Evolutionary conservation across 2,329 filamentous ascomycete genomes (phyloP).

Genomic region (Arthroderma uncinatum): DNA sequence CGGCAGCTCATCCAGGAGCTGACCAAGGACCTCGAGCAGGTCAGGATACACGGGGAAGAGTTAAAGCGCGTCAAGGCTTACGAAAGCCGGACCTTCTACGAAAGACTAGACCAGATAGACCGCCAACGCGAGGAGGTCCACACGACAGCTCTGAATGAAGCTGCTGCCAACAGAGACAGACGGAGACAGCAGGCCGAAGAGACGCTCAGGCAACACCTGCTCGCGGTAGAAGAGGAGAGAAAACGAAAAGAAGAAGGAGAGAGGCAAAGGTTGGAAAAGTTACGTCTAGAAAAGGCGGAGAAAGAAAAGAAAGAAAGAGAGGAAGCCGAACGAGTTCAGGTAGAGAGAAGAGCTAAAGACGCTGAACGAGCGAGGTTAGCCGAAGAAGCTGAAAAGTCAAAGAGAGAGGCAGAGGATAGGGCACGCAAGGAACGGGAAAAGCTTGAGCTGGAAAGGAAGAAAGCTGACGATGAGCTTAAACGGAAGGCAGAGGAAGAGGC

Average conservation of each 20-base stretch:
- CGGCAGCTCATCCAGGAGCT: slow-evolving; percentile 33
- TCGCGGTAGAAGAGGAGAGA: slow-evolving; percentile 30
- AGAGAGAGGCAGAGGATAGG: slow-evolving; percentile 26
- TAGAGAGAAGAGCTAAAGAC: slow-evolving; percentile 35
- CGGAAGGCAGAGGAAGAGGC: slow-evolving; percentile 26
- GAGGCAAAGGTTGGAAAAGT: slow-evolving; percentile 25
- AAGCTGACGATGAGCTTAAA: slow-evolving; percentile 24
- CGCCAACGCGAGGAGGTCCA: slow-evolving; percentile 54
- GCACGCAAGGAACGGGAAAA: slow-evolving; percentile 16
- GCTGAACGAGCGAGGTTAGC: slow-evolving; percentile 26
- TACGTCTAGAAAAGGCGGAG: slow-evolving; percentile 28
- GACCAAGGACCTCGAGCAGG: slow-evolving; percentile 30
- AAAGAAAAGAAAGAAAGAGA: slow-evolving; percentile 29
- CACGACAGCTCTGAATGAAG: slow-evolving; percentile 53
- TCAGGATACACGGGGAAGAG: slow-evolving; percentile 33
- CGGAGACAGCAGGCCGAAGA: slow-evolving; percentile 48
- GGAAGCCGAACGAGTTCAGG: slow-evolving; percentile 28
- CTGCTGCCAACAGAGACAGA: slow-evolving; percentile 55
- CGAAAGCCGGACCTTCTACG: slow-evolving; percentile 39
- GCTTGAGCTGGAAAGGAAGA: slow-evolving; percentile 17
- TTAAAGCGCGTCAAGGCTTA: slow-evolving; percentile 35
- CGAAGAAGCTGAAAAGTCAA: slow-evolving; percentile 25
- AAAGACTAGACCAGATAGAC: slow-evolving; percentile 51
- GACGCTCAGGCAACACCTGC: slow-evolving; percentile 40
- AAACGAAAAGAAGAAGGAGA: slow-evolving; percentile 28